Conservation (phyloP, 2,329 filamentous ascomycete genomes). For the Diaporthe australafricana region DNA sequence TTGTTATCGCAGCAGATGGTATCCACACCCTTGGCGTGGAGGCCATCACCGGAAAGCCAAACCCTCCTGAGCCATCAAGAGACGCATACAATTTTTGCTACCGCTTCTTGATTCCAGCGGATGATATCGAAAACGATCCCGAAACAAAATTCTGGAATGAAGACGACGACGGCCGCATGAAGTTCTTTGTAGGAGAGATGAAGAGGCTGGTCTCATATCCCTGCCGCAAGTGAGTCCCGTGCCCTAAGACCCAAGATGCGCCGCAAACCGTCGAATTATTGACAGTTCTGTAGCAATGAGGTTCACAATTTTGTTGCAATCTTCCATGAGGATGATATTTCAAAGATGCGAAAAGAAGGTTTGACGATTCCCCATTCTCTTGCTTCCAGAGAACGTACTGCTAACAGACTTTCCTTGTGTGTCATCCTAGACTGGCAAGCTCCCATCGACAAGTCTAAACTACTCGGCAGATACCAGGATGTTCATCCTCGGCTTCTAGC, state of each 20-base stretch:
- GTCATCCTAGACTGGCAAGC: not conserved
- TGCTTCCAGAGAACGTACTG: not conserved
- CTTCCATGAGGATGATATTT: slow-evolving; percentile 42
- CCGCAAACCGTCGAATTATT: not conserved
- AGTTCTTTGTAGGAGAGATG: slow-evolving; percentile 42
- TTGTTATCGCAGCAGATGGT: slow-evolving; percentile 59
- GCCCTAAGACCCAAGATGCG: slow-evolving; percentile 8
- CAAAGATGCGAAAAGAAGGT: not conserved
- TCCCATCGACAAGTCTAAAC: not conserved
- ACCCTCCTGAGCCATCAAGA: slow-evolving; percentile 42
- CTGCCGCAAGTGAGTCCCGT: slow-evolving; percentile 45
- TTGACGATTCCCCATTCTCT: not conserved
- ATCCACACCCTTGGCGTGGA: slow-evolving; percentile 50
- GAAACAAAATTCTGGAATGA: slow-evolving; percentile 47
- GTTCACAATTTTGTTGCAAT: slow-evolving; percentile 51
- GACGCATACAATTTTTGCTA: slow-evolving; percentile 49
- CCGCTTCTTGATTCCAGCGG: slow-evolving; percentile 49
- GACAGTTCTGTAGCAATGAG: slow-evolving; percentile 41
- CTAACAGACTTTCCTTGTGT: not conserved
- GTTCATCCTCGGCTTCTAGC: not conserved
- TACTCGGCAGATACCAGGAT: not conserved
- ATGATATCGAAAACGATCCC: slow-evolving; percentile 46
- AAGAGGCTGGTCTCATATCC: slow-evolving; percentile 49
- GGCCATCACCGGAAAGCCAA: slow-evolving; percentile 43
- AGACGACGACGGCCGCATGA: slow-evolving; percentile 42